Evolutionary conservation across 192 early-diverging fungal species (phyloP).

Genomic region (Coemansia sp.): DNA sequence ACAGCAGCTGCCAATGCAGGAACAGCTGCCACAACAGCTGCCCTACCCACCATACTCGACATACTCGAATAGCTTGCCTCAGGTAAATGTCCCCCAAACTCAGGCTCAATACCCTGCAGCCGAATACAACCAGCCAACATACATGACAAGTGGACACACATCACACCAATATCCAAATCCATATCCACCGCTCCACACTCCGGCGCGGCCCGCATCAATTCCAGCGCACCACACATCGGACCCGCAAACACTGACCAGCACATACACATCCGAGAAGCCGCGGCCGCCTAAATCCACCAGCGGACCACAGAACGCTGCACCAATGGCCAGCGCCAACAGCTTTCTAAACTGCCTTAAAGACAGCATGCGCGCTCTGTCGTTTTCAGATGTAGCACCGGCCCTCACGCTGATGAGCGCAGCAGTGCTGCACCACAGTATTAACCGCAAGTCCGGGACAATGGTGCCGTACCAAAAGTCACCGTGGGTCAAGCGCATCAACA

Average conservation of each 20-base stretch:
- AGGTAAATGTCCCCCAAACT: neutral
- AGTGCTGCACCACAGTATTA: conserved; percentile 15
- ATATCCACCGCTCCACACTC: neutral
- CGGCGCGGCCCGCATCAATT: too few species aligned
- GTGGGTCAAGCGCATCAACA: conserved; percentile 28
- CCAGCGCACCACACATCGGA: neutral
- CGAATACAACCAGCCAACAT: neutral
- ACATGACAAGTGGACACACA: neutral
- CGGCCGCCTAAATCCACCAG: neutral
- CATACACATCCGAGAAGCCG: conserved; percentile 8
- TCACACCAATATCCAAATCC: neutral
- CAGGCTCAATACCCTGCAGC: neutral
- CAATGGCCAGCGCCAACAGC: conserved; percentile 1
- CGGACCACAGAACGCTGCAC: neutral
- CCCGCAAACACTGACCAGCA: neutral
- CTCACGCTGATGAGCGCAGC: conserved; percentile 10
- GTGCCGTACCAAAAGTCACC: conserved; percentile 25
- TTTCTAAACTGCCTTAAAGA: conserved; percentile 14
- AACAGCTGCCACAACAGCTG: conserved; percentile 1
- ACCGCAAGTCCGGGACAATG: conserved; percentile 9
- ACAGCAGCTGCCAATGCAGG: neutral
- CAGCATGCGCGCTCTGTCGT: conserved; percentile 1
- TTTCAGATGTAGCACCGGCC: conserved; percentile 1
- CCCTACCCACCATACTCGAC: neutral
- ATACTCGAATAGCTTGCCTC: neutral